phyloP scores from a whole-genome alignment of 2,329 filamentous ascomycete species.

The Cladosporium cucumerinum region DNA sequence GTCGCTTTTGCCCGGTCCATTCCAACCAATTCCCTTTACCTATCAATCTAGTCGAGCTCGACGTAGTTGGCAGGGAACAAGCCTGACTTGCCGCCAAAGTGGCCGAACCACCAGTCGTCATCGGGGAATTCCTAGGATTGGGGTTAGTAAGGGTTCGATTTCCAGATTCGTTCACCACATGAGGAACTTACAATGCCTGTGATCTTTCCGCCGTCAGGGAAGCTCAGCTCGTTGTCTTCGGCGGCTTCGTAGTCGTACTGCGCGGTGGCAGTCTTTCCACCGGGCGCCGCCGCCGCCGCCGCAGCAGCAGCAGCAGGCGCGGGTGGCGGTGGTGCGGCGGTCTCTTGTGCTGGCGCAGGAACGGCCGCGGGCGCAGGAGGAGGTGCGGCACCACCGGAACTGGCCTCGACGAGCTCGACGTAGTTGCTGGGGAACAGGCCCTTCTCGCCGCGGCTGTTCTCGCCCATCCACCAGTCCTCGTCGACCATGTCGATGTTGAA shows the following conservation, averaged over 20 bases:
- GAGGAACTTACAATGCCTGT: constrained; percentile 65
- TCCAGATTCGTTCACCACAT: too few species aligned
- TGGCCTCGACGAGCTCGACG: constrained; percentile 70
- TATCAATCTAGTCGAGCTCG: constrained; percentile 40
- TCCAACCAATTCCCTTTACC: background rate
- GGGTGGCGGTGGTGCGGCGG: constrained; percentile 19
- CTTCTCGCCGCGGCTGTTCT: constrained; percentile 76
- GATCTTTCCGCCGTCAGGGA: constrained; percentile 84
- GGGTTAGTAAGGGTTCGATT: constrained; percentile 5
- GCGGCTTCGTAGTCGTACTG: constrained; percentile 96
- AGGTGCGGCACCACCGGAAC: constrained; percentile 36
- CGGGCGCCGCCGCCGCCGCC: constrained; percentile 36
- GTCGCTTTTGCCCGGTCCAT: background rate
- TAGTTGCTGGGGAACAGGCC: constrained; percentile 98
- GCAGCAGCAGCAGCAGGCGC: constrained; percentile 31
- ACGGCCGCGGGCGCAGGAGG: constrained; percentile 41
- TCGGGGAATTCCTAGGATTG: constrained; percentile 78
- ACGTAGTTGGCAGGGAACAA: constrained; percentile 67
- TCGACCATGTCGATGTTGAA: constrained; percentile 96
- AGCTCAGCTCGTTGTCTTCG: constrained; percentile 83
- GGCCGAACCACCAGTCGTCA: constrained; percentile 97
- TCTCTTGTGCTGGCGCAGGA: constrained; percentile 36
- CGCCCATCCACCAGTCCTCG: constrained; percentile 98
- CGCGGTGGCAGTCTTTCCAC: constrained; percentile 68
- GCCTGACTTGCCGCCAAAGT: constrained; percentile 73